These are phyloP conservation scores for Sarocladiaceae sp. DNA, from an alignment of 2,329 filamentous ascomycete species.

Conservation along the genomic window DNA sequence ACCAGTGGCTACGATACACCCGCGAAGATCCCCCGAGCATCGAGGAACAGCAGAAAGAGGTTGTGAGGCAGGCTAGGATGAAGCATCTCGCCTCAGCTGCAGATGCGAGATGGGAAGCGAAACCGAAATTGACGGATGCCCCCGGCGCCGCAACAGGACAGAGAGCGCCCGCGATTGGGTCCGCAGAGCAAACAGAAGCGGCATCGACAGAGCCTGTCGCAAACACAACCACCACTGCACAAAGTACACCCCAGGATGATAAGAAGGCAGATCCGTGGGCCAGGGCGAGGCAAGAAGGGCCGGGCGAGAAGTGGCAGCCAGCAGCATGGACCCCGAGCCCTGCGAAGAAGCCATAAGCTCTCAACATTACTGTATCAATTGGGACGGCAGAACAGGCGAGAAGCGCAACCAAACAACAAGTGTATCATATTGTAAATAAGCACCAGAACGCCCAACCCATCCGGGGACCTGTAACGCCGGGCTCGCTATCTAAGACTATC, in stretches of 20 bases:
- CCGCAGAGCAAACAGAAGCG: slow-evolving; percentile 10
- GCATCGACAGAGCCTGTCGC: background rate
- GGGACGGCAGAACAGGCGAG: background rate
- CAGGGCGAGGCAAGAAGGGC: slow-evolving; percentile 38
- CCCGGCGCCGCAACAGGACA: slow-evolving; percentile 17
- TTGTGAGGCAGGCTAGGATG: slow-evolving; percentile 47
- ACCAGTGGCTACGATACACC: slow-evolving; percentile 64
- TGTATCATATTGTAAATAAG: slow-evolving; percentile 16
- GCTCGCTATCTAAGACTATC: slow-evolving; percentile 2
- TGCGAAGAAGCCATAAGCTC: slow-evolving; percentile 22
- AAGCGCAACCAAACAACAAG: background rate
- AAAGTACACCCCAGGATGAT: slow-evolving; percentile 11
- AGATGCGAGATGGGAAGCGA: slow-evolving; percentile 60
- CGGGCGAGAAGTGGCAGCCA: slow-evolving; percentile 66
- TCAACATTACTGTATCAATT: background rate
- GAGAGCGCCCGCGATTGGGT: slow-evolving; percentile 18
- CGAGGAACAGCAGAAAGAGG: slow-evolving; percentile 51
- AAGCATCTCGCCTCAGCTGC: slow-evolving; percentile 55
- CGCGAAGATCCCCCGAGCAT: slow-evolving; percentile 51
- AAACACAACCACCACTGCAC: slow-evolving; percentile 9
- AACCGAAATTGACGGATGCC: slow-evolving; percentile 39
- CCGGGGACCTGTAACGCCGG: background rate
- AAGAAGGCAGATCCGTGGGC: slow-evolving; percentile 53
- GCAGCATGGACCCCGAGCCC: slow-evolving; percentile 53
- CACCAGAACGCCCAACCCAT: slow-evolving; percentile 9